Evolutionary conservation across 2,329 filamentous ascomycete species (phyloP).

Genomic region (Pseudohalonectria lignicola): DNA sequence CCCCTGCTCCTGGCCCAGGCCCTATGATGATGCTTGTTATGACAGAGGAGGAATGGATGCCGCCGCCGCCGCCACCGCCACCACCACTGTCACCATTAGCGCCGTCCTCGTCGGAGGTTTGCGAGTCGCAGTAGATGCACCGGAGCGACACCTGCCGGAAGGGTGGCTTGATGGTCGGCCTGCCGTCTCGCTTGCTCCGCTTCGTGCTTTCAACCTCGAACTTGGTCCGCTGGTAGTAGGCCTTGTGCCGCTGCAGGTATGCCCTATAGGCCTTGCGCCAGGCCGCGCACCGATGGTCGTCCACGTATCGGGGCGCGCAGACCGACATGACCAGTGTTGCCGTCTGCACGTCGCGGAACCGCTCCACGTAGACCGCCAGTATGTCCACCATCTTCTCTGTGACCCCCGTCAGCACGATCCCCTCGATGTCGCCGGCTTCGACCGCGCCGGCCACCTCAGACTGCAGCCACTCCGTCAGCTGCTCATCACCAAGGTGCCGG

Average conservation of each 20-base stretch:
- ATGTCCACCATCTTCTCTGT: conserved; percentile 63
- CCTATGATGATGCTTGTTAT: conserved; percentile 6
- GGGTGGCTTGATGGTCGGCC: conserved; percentile 51
- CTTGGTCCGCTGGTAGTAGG: conserved; percentile 63
- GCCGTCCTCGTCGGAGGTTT: conserved; percentile 37
- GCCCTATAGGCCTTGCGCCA: conserved; percentile 66
- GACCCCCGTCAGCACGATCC: conserved; percentile 67
- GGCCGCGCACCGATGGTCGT: conserved; percentile 62
- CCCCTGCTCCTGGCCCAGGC: conserved; percentile 5
- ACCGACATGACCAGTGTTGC: conserved; percentile 65
- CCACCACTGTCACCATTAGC: too few species aligned
- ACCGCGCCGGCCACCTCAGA: conserved; percentile 52
- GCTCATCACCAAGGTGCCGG: conserved; percentile 49
- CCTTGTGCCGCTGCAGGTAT: conserved; percentile 61
- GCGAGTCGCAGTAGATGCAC: conserved; percentile 64
- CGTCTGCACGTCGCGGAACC: conserved; percentile 69
- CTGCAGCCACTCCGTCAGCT: conserved; percentile 56
- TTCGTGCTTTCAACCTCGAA: conserved; percentile 70
- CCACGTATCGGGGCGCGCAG: conserved; percentile 64
- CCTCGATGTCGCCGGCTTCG: conserved; percentile 61
- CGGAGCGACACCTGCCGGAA: conserved; percentile 62
- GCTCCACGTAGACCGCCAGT: conserved; percentile 63
- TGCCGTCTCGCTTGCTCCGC: conserved; percentile 53
- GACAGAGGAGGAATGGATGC: conserved; percentile 6
- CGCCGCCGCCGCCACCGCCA: conserved; percentile 4